phyloP scores from a whole-genome alignment of 768 basidiomycete genomes.

The Termitomyces sp. region DNA sequence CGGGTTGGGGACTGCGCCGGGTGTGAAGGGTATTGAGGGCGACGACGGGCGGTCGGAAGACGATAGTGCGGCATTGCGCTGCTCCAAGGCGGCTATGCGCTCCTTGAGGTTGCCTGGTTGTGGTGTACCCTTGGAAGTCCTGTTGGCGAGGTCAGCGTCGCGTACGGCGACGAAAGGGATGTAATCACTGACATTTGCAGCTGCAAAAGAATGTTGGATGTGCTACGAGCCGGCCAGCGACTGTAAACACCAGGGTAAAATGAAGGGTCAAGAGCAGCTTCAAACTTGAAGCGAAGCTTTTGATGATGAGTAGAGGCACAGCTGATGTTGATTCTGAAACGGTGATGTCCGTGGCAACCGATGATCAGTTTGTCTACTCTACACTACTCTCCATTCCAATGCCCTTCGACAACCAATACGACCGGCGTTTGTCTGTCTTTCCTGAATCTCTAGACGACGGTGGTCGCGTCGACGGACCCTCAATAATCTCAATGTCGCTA shows the following conservation, averaged over 20 bases:
- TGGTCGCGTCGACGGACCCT: neutral
- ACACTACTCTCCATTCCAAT: conserved; percentile 28
- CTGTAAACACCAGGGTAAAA: conserved; percentile 15
- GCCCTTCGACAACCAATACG: conserved; percentile 60
- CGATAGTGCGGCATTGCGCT: conserved; percentile 37
- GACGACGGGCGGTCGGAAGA: conserved; percentile 20
- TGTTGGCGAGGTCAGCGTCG: conserved; percentile 8
- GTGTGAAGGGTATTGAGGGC: conserved; percentile 15
- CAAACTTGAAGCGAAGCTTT: neutral
- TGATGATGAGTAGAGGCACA: neutral
- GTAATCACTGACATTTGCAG: conserved; percentile 13
- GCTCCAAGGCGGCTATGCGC: conserved; percentile 79
- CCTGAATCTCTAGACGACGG: neutral
- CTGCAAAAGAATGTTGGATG: conserved; percentile 9
- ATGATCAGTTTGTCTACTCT: neutral
- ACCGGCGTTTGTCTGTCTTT: conserved; percentile 30
- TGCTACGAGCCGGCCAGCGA: conserved; percentile 25
- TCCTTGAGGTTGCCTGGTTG: conserved; percentile 65
- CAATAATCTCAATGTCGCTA: conserved; percentile 1
- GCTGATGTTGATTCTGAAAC: conserved; percentile 15
- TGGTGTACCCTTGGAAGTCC: conserved; percentile 25
- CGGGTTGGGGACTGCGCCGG: conserved; percentile 20
- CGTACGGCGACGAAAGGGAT: neutral
- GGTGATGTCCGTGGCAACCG: conserved; percentile 12
- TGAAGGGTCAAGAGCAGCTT: conserved; percentile 8